Base-by-base conservation (phyloP, 768 basidiomycete genomes). In the Coprinopsis marcescibilis region DNA sequence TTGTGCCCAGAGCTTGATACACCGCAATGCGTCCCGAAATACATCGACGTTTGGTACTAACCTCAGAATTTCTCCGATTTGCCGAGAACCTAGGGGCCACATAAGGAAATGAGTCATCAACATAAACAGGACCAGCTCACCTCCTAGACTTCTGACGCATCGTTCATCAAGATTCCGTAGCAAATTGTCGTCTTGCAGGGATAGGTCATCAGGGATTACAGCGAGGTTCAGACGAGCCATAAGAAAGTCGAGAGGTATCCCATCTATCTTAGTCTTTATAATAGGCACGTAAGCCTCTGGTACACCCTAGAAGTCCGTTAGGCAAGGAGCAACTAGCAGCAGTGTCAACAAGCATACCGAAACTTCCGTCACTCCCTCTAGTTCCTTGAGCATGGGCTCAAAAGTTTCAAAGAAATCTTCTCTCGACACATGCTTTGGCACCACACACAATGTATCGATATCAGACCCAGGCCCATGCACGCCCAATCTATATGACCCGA, bases 381-480 rank as follows among this genome's bases (percentile, higher is more conserved):
- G 63, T 35, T 85, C 81, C 54, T 78, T 80, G 42, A 99, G 69
- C 90, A 97, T 89, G 12, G 80, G 76, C 62, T 91, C 89, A 55
- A 99, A 94, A 20, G 83, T 73, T 0, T 87, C 83, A 60, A 96
- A 96, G 70, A 98, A 98, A 70, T 98, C 94, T 54, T 96, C 93
- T 52, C 92, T 78, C 46, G 85, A 87, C 46, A 98, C 87, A 65
- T 97, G 93, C 64, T 94, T 91, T 5, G 96, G 96, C 29, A 95
- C 96, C 27, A 98, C 95, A 60, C 91, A 89, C 17, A 99, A 70
- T n/a, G 94, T 96, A 71, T 99, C 96, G 63, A 99, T 97, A 78
- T 99, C 95, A 40, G 85, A 76, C 2, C 90, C 88, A 27, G 95
- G 96, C 11, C 90, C 91, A 65, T 98, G 96, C 17, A 98, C 96